phyloP scores from a whole-genome alignment of 2,329 filamentous ascomycete genomes.

The Penicillium sp. region DNA sequence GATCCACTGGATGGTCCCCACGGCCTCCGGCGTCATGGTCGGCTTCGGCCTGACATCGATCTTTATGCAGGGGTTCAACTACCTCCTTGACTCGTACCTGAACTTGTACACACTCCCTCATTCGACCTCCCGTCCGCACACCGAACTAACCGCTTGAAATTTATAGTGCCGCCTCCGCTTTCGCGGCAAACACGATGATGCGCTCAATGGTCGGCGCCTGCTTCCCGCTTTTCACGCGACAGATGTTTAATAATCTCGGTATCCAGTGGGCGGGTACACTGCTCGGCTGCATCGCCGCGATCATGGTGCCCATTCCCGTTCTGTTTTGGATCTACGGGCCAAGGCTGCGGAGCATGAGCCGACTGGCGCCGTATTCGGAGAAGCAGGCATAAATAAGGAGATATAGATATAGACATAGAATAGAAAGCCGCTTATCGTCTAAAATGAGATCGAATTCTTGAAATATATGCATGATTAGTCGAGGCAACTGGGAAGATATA shows the following conservation, averaged over 20 bases:
- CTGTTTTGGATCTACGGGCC: slow-evolving; percentile 25
- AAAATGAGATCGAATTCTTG: no score
- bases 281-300: slow-evolving; percentile 27
- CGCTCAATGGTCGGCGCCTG: slow-evolving; percentile 27
- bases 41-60: slow-evolving; percentile 32
- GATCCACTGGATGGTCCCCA: slow-evolving; percentile 32
- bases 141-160: background rate
- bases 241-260: slow-evolving; percentile 31
- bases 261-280: slow-evolving; percentile 29
- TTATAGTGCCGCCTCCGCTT: slow-evolving; percentile 27
- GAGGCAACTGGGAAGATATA: no score
- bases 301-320: slow-evolving; percentile 30
- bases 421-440: background rate
- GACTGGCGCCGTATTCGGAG: slow-evolving; percentile 20
- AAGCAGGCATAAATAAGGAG: slow-evolving; percentile 10
- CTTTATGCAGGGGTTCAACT: slow-evolving; percentile 32
- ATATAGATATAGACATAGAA: slow-evolving; percentile 18
- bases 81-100: slow-evolving; percentile 27
- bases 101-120: no score
- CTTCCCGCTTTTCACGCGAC: slow-evolving; percentile 29
- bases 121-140: no score
- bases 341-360: slow-evolving; percentile 24
- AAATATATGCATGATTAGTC: no score
- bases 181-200: slow-evolving; percentile 31
- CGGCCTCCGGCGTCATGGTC: slow-evolving; percentile 25